Base-by-base conservation (phyloP, 192 early-diverging fungal genomes). In the Linnemannia schmuckeri region DNA sequence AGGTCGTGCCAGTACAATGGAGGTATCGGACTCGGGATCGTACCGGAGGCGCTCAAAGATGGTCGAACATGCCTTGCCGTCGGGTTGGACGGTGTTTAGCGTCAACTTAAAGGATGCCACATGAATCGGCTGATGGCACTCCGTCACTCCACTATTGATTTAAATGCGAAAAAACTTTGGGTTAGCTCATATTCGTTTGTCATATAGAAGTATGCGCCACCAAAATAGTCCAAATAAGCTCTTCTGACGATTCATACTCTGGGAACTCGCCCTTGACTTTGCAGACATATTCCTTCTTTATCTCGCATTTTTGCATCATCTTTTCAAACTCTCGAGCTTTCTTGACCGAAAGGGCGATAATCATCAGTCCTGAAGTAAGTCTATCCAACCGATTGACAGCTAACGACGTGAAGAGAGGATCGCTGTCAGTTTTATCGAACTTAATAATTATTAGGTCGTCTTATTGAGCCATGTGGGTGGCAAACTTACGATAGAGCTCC, bases 381-480 rank as follows among this genome's bases (percentile, higher is more conserved):
- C 98, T 91, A 90, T 99, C 98, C 75, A 99, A 89, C 49, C 98
- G 90, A 88, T 99, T 99, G 44, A 95, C 90, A 30, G 97, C 94
- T 95, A 80, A n/a, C 6, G 52, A 44, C 54, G 77, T 6, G 41
- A 63, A 63, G 57, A 41, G 55, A 46, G 10, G 30, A 70, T 63
- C 30, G 54, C 42, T 0, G 13, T 68, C 24, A 44, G 66, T 77
- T 4, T 54, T 24, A n/a, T 44, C 20, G 17, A 15, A 20, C 15
- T 52, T 17, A 17, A 4, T 52, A 52, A 52, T 52, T 52, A 52
- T 20, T 52, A 52, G 18, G 49, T 22, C 5, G 49, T 52, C 49
- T 22, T 22, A 22, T 22, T 22, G 49, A 41, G 8, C 70, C 70
- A 24, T 42, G 38, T 41, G 40, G 13, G 22, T 8, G 8, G 13